Evolutionary conservation across 2,329 filamentous ascomycete species (phyloP).

Genomic region (Tolypocladium capitatum): DNA sequence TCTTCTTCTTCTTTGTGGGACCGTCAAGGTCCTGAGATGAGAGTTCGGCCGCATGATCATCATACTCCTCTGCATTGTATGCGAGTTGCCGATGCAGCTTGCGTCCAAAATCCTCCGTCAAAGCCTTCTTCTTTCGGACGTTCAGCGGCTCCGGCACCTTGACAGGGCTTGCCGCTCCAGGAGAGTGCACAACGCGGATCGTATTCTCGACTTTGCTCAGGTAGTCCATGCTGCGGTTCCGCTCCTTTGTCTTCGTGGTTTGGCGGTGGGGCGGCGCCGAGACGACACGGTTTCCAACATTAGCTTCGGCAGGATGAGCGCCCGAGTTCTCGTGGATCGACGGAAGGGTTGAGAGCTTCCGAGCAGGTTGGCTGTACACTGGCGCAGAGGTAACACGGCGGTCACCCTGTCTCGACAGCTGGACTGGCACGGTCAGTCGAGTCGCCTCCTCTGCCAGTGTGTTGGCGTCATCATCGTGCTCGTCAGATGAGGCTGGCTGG

Average conservation of each 20-base stretch:
- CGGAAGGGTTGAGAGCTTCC: slow-evolving; percentile 27
- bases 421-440: slow-evolving; percentile 16
- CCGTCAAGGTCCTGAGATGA: slow-evolving; percentile 7
- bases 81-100: slow-evolving; percentile 8
- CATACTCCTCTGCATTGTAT: slow-evolving; percentile 5
- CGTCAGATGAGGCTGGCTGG: slow-evolving; percentile 13
- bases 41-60: slow-evolving; percentile 8
- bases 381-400: slow-evolving; percentile 39
- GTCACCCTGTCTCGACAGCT: slow-evolving; percentile 22
- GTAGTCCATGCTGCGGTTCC: slow-evolving; percentile 27
- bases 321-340: slow-evolving; percentile 33
- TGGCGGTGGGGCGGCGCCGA: slow-evolving; percentile 30
- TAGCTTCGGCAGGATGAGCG: slow-evolving; percentile 4
- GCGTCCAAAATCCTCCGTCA: slow-evolving; percentile 9
- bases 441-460: slow-evolving; percentile 12
- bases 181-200: slow-evolving; percentile 42
- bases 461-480: slow-evolving; percentile 8
- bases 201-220: slow-evolving; percentile 34
- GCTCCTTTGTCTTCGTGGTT: slow-evolving; percentile 17
- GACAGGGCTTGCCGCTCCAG: slow-evolving; percentile 21
- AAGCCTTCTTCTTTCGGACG: slow-evolving; percentile 24
- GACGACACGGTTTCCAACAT: slow-evolving; percentile 29
- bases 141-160: slow-evolving; percentile 26
- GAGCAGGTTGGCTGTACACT: slow-evolving; percentile 26
- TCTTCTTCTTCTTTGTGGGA: slow-evolving; percentile 28